Evolutionary conservation across 345 rosid species (phyloP).

Genomic region (Hevea brasiliensis): DNA sequence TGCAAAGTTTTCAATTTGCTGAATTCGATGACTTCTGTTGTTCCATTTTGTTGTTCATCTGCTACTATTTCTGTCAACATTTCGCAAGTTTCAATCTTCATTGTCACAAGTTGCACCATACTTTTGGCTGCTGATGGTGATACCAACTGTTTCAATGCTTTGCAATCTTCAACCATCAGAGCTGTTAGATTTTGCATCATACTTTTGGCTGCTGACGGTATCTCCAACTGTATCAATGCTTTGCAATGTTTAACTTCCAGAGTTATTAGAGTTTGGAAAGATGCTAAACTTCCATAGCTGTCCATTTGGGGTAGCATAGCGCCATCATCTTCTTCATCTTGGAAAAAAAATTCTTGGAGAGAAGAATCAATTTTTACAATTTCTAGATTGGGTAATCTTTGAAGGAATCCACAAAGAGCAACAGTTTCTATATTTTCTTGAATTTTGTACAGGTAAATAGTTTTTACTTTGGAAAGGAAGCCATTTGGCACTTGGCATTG

Average conservation of each 20-base stretch:
- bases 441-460: no score
- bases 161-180: constrained; percentile 3
- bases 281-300: not conserved
- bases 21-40: not conserved
- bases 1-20: not conserved
- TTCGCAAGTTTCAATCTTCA: constrained; percentile 12
- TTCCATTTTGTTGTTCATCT: not conserved
- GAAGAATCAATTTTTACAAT: no score
- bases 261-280: constrained; percentile 16
- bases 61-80: constrained; percentile 14
- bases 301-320: no score
- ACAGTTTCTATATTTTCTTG: no score
- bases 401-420: no score
- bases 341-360: no score
- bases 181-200: constrained; percentile 9
- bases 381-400: no score
- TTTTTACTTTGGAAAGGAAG: no score
- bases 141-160: not conserved
- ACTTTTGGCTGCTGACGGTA: constrained; percentile 17
- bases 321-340: no score
- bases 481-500: no score
- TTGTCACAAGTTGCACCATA: constrained; percentile 10
- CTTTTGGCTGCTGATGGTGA: constrained; percentile 15
- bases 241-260: constrained; percentile 5
- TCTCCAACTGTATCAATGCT: not conserved